Conservation (phyloP, 257 asterid species). For the Coffea eugenioides region DNA sequence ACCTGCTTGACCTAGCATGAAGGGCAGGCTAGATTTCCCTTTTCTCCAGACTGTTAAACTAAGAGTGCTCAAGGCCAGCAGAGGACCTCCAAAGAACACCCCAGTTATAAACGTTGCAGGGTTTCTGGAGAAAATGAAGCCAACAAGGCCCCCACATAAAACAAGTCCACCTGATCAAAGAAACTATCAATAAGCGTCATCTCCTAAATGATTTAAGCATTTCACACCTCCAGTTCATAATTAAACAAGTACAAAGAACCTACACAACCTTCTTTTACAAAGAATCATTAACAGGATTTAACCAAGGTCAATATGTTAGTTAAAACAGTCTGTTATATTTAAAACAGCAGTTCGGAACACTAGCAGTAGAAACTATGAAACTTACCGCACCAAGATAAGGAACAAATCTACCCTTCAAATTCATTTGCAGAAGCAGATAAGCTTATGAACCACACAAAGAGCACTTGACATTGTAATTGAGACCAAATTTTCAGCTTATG, state of each 20-base stretch:
- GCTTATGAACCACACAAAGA: background rate
- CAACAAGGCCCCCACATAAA: conserved; percentile 66
- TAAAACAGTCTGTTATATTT: background rate
- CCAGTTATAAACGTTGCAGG: conserved; percentile 54
- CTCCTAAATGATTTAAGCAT: background rate
- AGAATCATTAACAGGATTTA: background rate
- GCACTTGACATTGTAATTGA: background rate
- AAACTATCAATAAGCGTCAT: conserved; percentile 15
- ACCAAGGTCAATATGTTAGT: background rate
- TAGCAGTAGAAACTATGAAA: background rate
- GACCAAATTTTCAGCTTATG: background rate
- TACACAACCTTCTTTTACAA: background rate
- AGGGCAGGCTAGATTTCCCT: conserved; percentile 94
- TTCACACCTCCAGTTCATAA: background rate
- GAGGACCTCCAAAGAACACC: conserved; percentile 73
- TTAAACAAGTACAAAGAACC: background rate
- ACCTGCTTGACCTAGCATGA: conserved; percentile 95
- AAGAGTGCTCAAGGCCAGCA: conserved; percentile 72
- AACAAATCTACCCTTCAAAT: background rate
- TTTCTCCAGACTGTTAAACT: conserved; percentile 86
- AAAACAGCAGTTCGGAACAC: background rate
- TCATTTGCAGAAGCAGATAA: background rate
- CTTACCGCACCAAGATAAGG: background rate
- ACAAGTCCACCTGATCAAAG: conserved; percentile 69
- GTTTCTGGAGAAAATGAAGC: conserved; percentile 71